Base-by-base conservation (phyloP, 305 asterid genomes). In the Fraxinus xanthoxyloides region DNA sequence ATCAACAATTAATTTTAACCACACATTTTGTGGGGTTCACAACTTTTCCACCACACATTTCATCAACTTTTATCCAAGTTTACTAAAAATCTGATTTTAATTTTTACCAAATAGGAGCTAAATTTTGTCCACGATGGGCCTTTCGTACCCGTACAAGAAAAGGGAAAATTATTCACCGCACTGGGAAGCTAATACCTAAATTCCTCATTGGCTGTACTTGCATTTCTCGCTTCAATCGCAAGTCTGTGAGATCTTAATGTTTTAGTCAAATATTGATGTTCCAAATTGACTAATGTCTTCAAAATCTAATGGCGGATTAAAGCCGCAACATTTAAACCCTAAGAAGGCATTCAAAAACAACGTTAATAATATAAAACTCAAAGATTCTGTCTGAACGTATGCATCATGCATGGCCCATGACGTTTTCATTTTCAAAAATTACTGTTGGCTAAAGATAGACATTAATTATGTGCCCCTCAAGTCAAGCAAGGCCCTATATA, bases 401-500 rank as follows among this genome's bases (percentile, higher is more conserved):
- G 72, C 34, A 63, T 24, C 34, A 8, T 63, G 72, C 72, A 63
- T 63, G 17, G n/a, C 72, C 72, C 34, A 63, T 63, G 34, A 26
- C 72, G 34, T 63, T 10, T 23, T 23, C 72, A 9, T 63, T 63
- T 23, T 10, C 34, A 24, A 1, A 63, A 63, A 4, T 63, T 23
- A 26, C 72, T 23, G 72, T 13, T 26, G 8, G 32, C 31, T 24
- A 24, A 23, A 63, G n/a, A 26, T 63, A 24, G 72, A 63, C 32
- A 59, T 2, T 63, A 63, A 63, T 63, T 63, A 1, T 8, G 13
- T 63, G 72, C 72, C 72, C 70, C 32, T 23, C 34, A 85, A 75
- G 51, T 61, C 81, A 65, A 78, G 36, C 13, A 30, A 51, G 19
- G 0, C 81, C 35, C 78, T 86, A 83, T 83, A 83, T 17, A 69